phyloP scores from a whole-genome alignment of 2,329 filamentous ascomycete species.

The Lachnellula occidentalis region DNA sequence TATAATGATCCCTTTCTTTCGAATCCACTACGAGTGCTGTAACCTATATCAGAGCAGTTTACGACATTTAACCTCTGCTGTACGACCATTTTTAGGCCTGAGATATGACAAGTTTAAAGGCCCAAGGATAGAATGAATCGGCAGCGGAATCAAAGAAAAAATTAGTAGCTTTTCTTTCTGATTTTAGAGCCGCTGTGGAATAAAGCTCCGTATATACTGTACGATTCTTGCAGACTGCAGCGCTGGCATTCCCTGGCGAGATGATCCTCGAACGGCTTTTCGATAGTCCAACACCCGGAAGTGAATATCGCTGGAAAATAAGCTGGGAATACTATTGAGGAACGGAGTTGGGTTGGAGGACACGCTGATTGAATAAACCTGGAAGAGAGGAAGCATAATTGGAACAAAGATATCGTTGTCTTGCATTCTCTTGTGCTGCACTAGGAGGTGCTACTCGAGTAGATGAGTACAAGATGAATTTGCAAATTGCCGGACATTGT shows the following conservation, averaged over 20 bases:
- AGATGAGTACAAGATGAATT: slow-evolving; percentile 46
- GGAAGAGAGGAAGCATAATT: slow-evolving; percentile 37
- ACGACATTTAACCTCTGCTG: no score
- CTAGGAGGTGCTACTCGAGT: slow-evolving; percentile 45
- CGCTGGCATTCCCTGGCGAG: slow-evolving; percentile 40
- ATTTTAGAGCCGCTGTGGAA: no score
- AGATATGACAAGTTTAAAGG: no score
- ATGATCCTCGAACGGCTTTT: slow-evolving; percentile 42
- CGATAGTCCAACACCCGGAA: slow-evolving; percentile 35
- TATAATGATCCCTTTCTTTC: no score
- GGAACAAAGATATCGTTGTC: slow-evolving; percentile 40
- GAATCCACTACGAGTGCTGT: no score
- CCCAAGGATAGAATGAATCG: no score
- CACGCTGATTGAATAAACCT: slow-evolving; percentile 22
- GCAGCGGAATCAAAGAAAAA: no score
- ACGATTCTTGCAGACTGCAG: slow-evolving; percentile 39
- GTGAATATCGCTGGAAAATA: slow-evolving; percentile 18
- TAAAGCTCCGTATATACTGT: slow-evolving; percentile 1
- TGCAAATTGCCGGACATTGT: slow-evolving; percentile 50
- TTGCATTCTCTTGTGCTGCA: slow-evolving; percentile 46
- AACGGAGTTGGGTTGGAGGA: slow-evolving; percentile 13
- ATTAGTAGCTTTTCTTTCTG: no score
- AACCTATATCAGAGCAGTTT: no score
- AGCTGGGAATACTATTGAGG: slow-evolving; percentile 11
- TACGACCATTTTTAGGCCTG: no score